Evolutionary conservation across 202 grass and related monocot genomes (phyloP).

Genomic region (Carex arenaria): DNA sequence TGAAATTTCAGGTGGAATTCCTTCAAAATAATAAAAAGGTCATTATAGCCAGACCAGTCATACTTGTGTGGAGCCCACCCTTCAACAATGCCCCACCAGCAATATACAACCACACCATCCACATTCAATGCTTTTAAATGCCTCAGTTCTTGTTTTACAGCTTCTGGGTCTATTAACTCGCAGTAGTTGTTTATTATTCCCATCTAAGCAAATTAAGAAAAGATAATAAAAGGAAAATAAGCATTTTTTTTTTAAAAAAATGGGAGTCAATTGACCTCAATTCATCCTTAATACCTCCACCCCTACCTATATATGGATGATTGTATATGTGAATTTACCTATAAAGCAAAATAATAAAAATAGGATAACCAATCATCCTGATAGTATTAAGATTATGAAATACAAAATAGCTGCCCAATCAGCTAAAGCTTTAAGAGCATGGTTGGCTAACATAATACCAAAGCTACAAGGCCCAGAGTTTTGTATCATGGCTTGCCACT

Average conservation of each 20-base stretch:
- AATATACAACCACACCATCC: constrained; percentile 83
- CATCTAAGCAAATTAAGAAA: constrained; percentile 34
- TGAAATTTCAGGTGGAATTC: constrained; percentile 90
- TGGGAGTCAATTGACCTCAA: no score
- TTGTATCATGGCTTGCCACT: background rate
- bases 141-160: constrained; percentile 64
- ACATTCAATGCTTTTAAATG: constrained; percentile 80
- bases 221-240: background rate
- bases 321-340: background rate
- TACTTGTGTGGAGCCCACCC: constrained; percentile 90
- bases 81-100: constrained; percentile 98
- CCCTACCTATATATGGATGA: background rate
- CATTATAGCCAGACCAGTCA: constrained; percentile 90
- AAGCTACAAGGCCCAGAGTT: background rate
- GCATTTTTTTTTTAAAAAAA: background rate
- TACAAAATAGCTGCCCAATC: background rate
- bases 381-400: background rate
- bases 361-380: background rate
- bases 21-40: constrained; percentile 91
- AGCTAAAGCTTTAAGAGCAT: background rate
- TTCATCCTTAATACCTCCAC: no score
- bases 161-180: constrained; percentile 65
- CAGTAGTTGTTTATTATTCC: constrained; percentile 80
- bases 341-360: background rate
- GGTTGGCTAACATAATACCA: background rate